These are phyloP conservation scores for Coprinellus aureogranulatus DNA, from an alignment of 768 basidiomycete genomes.

Conservation along the genomic window DNA sequence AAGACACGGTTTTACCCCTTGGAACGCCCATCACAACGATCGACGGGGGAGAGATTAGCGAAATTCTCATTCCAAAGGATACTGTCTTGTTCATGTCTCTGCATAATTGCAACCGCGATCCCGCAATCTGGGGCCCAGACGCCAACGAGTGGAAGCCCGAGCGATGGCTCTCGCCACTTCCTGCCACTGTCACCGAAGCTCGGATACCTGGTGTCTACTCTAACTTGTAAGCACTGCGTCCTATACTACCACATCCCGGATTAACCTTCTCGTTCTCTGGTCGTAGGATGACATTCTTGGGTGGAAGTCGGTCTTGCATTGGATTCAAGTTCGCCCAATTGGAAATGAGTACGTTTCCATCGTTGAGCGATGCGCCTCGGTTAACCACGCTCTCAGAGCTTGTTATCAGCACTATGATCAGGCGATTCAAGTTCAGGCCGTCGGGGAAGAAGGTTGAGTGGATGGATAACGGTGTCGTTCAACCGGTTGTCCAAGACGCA, in stretches of 20 bases:
- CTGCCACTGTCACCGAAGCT: conserved; percentile 4
- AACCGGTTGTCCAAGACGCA: conserved; percentile 14
- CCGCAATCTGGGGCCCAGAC: conserved; percentile 12
- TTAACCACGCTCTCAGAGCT: too few relatives aligned
- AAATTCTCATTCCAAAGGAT: conserved; percentile 36
- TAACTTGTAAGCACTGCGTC: conserved; percentile 11
- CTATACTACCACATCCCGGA: conserved; percentile 26
- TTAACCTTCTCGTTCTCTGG: conserved; percentile 31
- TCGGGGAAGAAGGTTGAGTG: conserved; percentile 23
- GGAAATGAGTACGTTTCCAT: conserved; percentile 53
- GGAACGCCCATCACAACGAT: conserved; percentile 32
- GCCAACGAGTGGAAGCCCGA: conserved; percentile 15
- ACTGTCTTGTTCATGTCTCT: conserved; percentile 40
- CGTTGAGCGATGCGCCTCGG: too few relatives aligned
- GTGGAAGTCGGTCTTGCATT: conserved; percentile 33
- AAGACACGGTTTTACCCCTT: conserved; percentile 42
- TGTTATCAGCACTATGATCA: too few relatives aligned
- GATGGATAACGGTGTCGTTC: conserved; percentile 23
- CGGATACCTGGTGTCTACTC: conserved; percentile 13
- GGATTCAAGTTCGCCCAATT: conserved; percentile 56
- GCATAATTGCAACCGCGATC: conserved; percentile 36
- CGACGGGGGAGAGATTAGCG: conserved; percentile 35
- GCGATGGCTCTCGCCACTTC: conserved; percentile 12
- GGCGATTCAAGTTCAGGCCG: conserved; percentile 22
- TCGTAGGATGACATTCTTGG: conserved; percentile 43